Conservation (phyloP, 176 grass and related monocot genomes). For the Poa pratensis region DNA sequence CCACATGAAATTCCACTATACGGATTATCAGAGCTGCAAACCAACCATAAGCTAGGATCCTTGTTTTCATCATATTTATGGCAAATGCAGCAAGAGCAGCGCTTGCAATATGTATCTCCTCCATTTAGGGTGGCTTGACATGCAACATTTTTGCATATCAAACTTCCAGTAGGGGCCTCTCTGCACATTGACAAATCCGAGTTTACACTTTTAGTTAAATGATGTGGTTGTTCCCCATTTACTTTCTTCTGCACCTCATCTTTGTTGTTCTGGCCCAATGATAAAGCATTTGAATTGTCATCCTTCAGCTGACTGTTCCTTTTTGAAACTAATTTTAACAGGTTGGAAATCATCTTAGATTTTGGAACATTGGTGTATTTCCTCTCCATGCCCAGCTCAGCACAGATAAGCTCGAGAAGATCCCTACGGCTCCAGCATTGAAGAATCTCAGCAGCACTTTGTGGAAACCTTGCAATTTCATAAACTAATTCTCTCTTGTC, state of each 20-base stretch:
- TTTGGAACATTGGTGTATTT: conserved; percentile 90
- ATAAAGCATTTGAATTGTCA: conserved; percentile 41
- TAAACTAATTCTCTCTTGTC: conserved; percentile 85
- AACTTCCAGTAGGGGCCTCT: conserved; percentile 45
- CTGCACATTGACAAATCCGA: conserved; percentile 33
- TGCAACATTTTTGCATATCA: conserved; percentile 78
- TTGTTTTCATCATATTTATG: conserved; percentile 92
- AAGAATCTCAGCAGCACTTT: conserved; percentile 81
- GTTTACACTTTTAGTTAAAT: conserved; percentile 38
- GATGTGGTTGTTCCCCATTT: conserved; percentile 38
- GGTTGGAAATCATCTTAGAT: conserved; percentile 88
- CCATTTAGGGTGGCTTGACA: conserved; percentile 65
- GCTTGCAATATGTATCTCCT: conserved; percentile 78
- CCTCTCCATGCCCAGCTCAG: conserved; percentile 91
- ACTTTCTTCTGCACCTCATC: conserved; percentile 47
- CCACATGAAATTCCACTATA: conserved; percentile 68
- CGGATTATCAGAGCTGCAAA: conserved; percentile 84
- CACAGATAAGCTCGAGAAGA: conserved; percentile 82
- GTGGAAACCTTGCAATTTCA: conserved; percentile 64
- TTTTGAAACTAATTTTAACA: conserved; percentile 76
- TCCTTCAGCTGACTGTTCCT: conserved; percentile 44
- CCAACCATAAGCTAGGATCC: conserved; percentile 92
- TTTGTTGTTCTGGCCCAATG: conserved; percentile 35
- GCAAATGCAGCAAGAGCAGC: conserved; percentile 94
- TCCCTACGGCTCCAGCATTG: conserved; percentile 88